These are phyloP conservation scores for Candida sonorensis DNA, from an alignment of 805 yeast species.

Conservation along the genomic window DNA sequence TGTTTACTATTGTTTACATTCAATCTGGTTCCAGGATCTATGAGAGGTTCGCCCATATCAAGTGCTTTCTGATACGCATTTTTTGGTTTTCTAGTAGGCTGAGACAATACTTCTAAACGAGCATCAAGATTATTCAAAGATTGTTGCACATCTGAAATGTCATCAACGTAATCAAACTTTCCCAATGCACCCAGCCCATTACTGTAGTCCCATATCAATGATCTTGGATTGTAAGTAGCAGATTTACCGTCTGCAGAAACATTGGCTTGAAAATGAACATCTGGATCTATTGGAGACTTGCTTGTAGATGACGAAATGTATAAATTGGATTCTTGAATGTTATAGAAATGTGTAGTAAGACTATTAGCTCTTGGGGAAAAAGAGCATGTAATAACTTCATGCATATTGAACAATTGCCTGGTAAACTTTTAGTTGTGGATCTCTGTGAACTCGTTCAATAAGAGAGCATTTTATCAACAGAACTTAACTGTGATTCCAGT, in stretches of 20 bases:
- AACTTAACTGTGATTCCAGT: too few relatives aligned
- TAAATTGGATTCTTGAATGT: slow-evolving; percentile 65
- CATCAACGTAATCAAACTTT: slow-evolving; percentile 39
- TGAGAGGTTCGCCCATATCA: slow-evolving; percentile 37
- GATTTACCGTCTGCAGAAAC: slow-evolving; percentile 32
- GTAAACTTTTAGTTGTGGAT: too few relatives aligned
- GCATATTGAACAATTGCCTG: too few relatives aligned
- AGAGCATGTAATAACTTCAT: slow-evolving; percentile 67
- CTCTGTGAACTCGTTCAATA: too few relatives aligned
- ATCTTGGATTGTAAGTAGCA: slow-evolving; percentile 72
- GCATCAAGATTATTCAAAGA: slow-evolving; percentile 9
- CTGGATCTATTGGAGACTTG: slow-evolving; percentile 32
- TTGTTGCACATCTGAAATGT: too few relatives aligned
- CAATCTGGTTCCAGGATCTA: slow-evolving; percentile 27
- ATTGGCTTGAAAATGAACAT: slow-evolving; percentile 40
- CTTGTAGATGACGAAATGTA: slow-evolving; percentile 35
- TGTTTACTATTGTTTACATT: slow-evolving; percentile 38
- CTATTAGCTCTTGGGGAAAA: slow-evolving; percentile 71
- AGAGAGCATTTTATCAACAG: too few relatives aligned
- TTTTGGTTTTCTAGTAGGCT: slow-evolving; percentile 31
- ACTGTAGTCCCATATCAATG: slow-evolving; percentile 70
- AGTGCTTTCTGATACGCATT: slow-evolving; percentile 59
- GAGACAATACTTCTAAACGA: slow-evolving; percentile 13
- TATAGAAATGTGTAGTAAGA: slow-evolving; percentile 73
- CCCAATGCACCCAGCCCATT: slow-evolving; percentile 73